Evolutionary conservation across 1,139 yeast species (phyloP), one percentile per base, ranked within the genome.

Genomic region (Kodamaea alishanica): DNA sequence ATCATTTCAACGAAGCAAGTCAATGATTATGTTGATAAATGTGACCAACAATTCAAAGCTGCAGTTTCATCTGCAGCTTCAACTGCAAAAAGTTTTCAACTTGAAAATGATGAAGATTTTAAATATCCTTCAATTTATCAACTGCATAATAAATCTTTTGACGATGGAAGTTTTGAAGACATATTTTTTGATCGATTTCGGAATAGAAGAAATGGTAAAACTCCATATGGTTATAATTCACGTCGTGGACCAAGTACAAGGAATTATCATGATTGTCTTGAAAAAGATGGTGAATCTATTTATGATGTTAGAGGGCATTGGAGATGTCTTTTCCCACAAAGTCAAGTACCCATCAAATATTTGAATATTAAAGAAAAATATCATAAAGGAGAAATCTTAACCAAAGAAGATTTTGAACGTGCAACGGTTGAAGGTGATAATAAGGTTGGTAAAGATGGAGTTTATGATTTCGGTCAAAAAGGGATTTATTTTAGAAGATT

Each of bases 241-340:
- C 75, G 68, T 46, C 81, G 81, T 6, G 70, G 76, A 6, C 96
- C 97, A 2, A 69, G 82, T 1, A 64, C 75, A 1, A 62, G 74
- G 37, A 74, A 76, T 45, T 86, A 81, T 56, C 70, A 75, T 43
- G 72, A 76, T 32, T 89, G 97, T 58, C 53, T 73, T 51, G 75
- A 75, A 26, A 67, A 74, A 34, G 63, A 78, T 4, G 97, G 97
- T 1, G 66, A 74, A 11, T 75, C 87, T 1, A 79, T 81, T 6
- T 89, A 96, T 95, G 92, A 85, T 52, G 64, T 77, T 12, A 67
- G 73, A 32, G 96, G 96, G 0, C 75, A 79, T 58, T 89, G 96
- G 96, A 74, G 89, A 53, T 89, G 97, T 61, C 65, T 89, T 39
- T 84, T 89, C 62, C 95, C 95, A 24, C 70, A 72, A 42, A 57